Evolutionary conservation across 2,329 filamentous ascomycete genomes (phyloP).

Genomic region (Ceratocystis harringtonii): DNA sequence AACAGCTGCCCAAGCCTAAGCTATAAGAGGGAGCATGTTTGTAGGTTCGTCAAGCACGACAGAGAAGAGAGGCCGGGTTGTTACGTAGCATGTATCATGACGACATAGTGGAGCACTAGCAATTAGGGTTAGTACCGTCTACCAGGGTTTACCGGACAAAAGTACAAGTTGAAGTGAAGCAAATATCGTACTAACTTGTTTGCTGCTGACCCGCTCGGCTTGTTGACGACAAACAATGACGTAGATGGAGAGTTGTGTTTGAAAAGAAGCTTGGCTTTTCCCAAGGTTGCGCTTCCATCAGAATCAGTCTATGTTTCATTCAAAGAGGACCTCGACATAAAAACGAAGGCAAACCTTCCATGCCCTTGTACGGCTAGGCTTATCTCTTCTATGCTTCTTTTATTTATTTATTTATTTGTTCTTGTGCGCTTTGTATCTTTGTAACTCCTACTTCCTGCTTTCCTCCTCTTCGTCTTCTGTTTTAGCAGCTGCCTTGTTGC

Average conservation of each 20-base stretch:
- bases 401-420: neutral
- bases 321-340: too few species aligned
- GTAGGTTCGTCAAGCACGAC: neutral
- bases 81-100: neutral
- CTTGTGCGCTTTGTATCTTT: neutral
- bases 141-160: neutral
- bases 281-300: too few species aligned
- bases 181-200: neutral
- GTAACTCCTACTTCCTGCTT: neutral
- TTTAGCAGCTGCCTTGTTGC: neutral
- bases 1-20: constrained; percentile 37
- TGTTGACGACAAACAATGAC: neutral
- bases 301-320: neutral
- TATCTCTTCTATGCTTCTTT: neutral
- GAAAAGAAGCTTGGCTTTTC: too few species aligned
- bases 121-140: neutral
- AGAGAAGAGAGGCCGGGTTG: neutral
- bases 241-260: neutral
- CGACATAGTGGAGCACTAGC: neutral
- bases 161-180: neutral
- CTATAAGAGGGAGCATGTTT: constrained; percentile 21
- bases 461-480: neutral
- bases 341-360: too few species aligned
- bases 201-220: neutral
- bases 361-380: too few species aligned